These are phyloP conservation scores for Kodamaea ohmeri DNA, from an alignment of 1,139 yeast genomes.

Conservation along the genomic window DNA sequence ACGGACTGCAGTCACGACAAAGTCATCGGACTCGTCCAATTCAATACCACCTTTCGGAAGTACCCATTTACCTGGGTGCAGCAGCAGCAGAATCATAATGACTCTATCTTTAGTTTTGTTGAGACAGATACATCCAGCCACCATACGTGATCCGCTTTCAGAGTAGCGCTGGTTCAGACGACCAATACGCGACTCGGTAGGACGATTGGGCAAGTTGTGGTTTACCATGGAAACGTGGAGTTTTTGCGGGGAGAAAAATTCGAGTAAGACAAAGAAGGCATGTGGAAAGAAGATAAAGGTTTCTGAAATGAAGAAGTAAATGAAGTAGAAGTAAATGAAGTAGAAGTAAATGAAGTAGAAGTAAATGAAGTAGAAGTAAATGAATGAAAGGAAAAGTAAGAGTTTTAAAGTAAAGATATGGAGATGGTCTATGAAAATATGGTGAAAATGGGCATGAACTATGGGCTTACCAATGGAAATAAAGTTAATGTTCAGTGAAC, in stretches of 20 bases:
- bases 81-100: constrained; percentile 73
- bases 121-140: constrained; percentile 87
- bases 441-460: no score
- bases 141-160: constrained; percentile 72
- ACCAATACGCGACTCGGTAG: constrained; percentile 32
- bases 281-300: neutral
- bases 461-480: no score
- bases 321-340: no score
- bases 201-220: constrained; percentile 19
- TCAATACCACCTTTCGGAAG: constrained; percentile 97
- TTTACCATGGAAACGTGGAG: constrained; percentile 10
- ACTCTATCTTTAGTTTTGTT: constrained; percentile 57
- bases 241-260: neutral
- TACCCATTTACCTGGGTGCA: constrained; percentile 70
- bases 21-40: constrained; percentile 67
- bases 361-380: no score
- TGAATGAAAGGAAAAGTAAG: no score
- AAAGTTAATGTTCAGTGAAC: no score
- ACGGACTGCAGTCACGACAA: constrained; percentile 60
- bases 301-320: no score
- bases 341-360: no score
- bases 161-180: constrained; percentile 42
- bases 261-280: neutral
- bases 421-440: no score
- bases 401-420: no score